Percentiles rank a stretch among this genome's conserved stretches.
These are phyloP conservation scores for Dillenia turbinata DNA, from an alignment of 164 flowering plant species.

Conservation along the genomic window DNA sequence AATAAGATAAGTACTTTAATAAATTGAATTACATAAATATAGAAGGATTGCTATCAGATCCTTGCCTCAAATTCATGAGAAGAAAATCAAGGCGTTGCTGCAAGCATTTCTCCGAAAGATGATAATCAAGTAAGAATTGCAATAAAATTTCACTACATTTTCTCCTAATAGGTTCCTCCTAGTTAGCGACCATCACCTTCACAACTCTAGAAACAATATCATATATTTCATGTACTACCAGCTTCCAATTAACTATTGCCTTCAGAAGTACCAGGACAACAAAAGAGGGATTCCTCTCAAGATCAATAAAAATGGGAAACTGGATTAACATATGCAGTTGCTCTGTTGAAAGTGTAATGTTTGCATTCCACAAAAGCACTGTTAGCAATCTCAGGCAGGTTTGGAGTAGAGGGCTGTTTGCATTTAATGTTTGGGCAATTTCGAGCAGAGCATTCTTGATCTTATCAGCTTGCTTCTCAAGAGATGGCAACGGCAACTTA, in stretches of 20 bases:
- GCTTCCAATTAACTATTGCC: constrained; percentile 62
- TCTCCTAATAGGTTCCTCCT: constrained; percentile 61
- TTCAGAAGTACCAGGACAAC: constrained; percentile 76
- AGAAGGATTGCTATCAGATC: constrained; percentile 2
- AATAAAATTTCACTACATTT: constrained; percentile 75
- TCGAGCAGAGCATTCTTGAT: constrained; percentile 65
- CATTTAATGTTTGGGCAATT: constrained; percentile 55
- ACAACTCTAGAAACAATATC: constrained; percentile 64
- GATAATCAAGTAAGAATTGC: constrained; percentile 79
- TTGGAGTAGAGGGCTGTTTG: constrained; percentile 48
- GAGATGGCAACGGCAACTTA: constrained; percentile 75
- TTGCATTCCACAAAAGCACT: constrained; percentile 53
- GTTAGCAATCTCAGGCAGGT: constrained; percentile 75
- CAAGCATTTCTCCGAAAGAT: constrained; percentile 55
- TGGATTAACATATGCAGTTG: constrained; percentile 69
- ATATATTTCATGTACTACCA: constrained; percentile 83
- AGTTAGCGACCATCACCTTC: constrained; percentile 83
- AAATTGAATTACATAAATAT: constrained; percentile 3
- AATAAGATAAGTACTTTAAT: constrained; percentile 12
- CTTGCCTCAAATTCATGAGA: constrained; percentile 62
- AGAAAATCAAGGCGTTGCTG: constrained; percentile 76
- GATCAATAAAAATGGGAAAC: constrained; percentile 82
- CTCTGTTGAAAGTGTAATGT: constrained; percentile 60
- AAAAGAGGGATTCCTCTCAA: constrained; percentile 67
- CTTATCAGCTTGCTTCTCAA: constrained; percentile 52